phyloP scores from a whole-genome alignment of 805 yeast genomes.

The Wickerhamomyces strasburgensis region DNA sequence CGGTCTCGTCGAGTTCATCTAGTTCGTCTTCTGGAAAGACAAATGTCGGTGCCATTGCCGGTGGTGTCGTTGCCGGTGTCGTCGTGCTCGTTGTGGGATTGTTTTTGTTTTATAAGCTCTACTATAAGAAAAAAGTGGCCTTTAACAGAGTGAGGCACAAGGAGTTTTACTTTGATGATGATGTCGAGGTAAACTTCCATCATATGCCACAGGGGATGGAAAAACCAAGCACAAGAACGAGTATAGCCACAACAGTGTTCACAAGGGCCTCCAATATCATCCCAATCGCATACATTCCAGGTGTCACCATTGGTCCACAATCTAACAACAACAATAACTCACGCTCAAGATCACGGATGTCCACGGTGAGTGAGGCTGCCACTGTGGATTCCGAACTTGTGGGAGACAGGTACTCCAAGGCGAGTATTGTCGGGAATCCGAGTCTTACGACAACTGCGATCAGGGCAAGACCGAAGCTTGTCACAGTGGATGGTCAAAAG shows the following conservation, averaged over 20 bases:
- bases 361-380: conserved; percentile 20
- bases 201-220: conserved; percentile 26
- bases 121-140: conserved; percentile 33
- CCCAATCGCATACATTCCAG: conserved; percentile 92
- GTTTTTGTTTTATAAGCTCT: conserved; percentile 37
- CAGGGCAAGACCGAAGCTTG: conserved; percentile 67
- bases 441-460: conserved; percentile 60
- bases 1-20: conserved; percentile 14
- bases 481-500: conserved; percentile 34
- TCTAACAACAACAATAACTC: conserved; percentile 10
- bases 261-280: conserved; percentile 83
- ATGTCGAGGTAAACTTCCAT: conserved; percentile 26
- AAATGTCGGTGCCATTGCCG: conserved; percentile 58
- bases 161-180: conserved; percentile 26
- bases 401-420: conserved; percentile 34
- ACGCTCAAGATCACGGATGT: conserved; percentile 33
- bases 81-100: conserved; percentile 39
- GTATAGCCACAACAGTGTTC: conserved; percentile 56
- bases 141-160: conserved; percentile 26
- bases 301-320: conserved; percentile 61
- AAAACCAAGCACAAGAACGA: conserved; percentile 24
- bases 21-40: conserved; percentile 14
- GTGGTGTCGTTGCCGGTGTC: conserved; percentile 67
- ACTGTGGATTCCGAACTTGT: conserved; percentile 20
- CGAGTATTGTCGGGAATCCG: conserved; percentile 40